phyloP scores from a whole-genome alignment of 768 basidiomycete genomes.

The Collybiopsis confluens region DNA sequence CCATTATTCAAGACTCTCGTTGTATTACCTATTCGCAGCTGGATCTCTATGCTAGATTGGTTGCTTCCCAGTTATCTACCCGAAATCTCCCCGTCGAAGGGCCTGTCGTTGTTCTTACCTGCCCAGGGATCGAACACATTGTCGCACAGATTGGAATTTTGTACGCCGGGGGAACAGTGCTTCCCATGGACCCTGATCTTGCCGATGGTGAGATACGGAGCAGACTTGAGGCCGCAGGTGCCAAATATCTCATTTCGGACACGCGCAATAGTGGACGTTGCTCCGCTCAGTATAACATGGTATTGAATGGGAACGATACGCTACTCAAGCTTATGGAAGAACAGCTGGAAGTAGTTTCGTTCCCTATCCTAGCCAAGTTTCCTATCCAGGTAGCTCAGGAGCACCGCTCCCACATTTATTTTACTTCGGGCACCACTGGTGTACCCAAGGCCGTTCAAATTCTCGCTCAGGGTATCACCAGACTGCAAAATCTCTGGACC shows the following conservation, averaged over 20 bases:
- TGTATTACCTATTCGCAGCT: no score
- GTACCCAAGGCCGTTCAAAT: slow-evolving; percentile 2
- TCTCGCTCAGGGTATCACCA: background rate
- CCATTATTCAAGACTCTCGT: no score
- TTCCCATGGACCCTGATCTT: slow-evolving; percentile 3
- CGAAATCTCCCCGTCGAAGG: background rate
- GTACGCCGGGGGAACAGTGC: background rate
- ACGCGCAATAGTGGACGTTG: no score
- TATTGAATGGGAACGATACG: no score
- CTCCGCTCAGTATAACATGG: no score
- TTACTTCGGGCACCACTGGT: slow-evolving; percentile 8
- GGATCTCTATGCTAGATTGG: no score
- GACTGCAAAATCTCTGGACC: background rate
- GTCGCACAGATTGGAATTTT: slow-evolving; percentile 3
- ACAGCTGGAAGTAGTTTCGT: no score
- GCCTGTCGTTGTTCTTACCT: background rate
- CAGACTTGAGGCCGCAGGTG: no score
- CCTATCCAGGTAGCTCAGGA: background rate
- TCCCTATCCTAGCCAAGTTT: no score
- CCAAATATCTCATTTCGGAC: no score
- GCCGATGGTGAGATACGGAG: background rate
- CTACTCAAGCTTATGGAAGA: no score
- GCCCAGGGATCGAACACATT: slow-evolving; percentile 1
- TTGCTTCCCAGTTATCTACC: background rate
- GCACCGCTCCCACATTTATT: slow-evolving; percentile 1